Evolutionary conservation across 2,329 filamentous ascomycete genomes (phyloP), one percentile per base, ranked within the genome.

Genomic region (Grosmannia clavigera): DNA sequence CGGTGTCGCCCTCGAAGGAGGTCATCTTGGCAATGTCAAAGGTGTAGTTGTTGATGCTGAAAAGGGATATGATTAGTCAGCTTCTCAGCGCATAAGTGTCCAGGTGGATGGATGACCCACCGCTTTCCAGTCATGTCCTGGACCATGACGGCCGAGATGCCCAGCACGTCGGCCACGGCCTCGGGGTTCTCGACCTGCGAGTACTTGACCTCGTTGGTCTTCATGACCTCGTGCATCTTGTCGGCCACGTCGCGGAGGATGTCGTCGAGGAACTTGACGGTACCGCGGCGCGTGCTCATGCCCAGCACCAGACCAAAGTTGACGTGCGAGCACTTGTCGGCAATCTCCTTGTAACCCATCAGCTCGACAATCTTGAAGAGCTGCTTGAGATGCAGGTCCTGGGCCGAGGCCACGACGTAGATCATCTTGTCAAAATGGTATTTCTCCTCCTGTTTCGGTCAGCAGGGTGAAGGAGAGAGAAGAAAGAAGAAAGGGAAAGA

Each of bases 161-260:
- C 94, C 3, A 97, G 81, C 12, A 83, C 90, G 75, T 97, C 94
- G 63, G 94, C 91, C 11, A 86, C 88, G 59, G 83, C 81, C 59
- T 84, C 85, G 0, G 92, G 92, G 71, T 97, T 79, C 68, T 86
- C 88, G 25, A 99, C 86, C 73, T 96, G 91, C 60, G 84, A 76
- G 74, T 97, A 99, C 78, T 99, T 99, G 69, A 81, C 79, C 67
- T 88, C 81, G 72, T 97, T 97, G 76, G 87, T 87, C 73, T 78
- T 84, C 94, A 99, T 99, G 58, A 95, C 90, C 63, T 96, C 90
- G 78, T 97, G 92, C 94, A 99, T 99, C 75, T 92, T 90, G 60
- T 96, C 92, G 68, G 84, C 86, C 9, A 95, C 90, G 66, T 92
- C 88, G 50, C 81, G 79, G 61, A 92, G 78, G 66, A 91, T 90